Evolutionary conservation across 768 basidiomycete genomes (phyloP).

Genomic region (Boletus pseudo-olivaceus): DNA sequence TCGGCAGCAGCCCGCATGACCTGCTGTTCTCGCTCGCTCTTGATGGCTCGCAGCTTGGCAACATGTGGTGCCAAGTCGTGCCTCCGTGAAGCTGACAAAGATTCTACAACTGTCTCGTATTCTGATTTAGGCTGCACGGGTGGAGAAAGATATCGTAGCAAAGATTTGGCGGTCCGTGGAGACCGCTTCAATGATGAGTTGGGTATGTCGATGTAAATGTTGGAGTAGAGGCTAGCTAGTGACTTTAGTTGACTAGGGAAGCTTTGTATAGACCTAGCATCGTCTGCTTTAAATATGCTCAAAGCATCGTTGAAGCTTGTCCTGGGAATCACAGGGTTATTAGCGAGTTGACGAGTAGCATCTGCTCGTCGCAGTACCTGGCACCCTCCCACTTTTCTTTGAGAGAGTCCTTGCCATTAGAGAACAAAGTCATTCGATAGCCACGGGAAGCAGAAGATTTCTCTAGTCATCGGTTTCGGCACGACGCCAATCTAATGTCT

Average conservation of each 20-base stretch:
- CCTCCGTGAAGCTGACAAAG: constrained; percentile 44
- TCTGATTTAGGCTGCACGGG: constrained; percentile 36
- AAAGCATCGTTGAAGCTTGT: constrained; percentile 66
- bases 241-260: constrained; percentile 60
- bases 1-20: constrained; percentile 85
- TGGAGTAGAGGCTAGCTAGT: constrained; percentile 44
- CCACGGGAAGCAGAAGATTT: constrained; percentile 68
- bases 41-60: constrained; percentile 68
- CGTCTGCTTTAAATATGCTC: constrained; percentile 73
- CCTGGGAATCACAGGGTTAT: constrained; percentile 30
- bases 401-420: constrained; percentile 63
- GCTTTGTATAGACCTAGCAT: constrained; percentile 53
- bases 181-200: constrained; percentile 37
- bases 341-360: neutral
- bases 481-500: neutral
- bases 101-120: constrained; percentile 54
- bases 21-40: constrained; percentile 71
- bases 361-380: constrained; percentile 35
- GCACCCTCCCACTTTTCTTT: constrained; percentile 95
- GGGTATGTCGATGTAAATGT: constrained; percentile 53
- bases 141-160: constrained; percentile 50
- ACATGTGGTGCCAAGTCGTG: constrained; percentile 64
- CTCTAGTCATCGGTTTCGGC: constrained; percentile 41
- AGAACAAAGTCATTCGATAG: constrained; percentile 86
- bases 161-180: constrained; percentile 44